Percentiles rank a stretch among this genome's conserved stretches.
Evolutionary conservation across 768 basidiomycete species (phyloP).

Genomic region (Pulveroboletus ravenelii): DNA sequence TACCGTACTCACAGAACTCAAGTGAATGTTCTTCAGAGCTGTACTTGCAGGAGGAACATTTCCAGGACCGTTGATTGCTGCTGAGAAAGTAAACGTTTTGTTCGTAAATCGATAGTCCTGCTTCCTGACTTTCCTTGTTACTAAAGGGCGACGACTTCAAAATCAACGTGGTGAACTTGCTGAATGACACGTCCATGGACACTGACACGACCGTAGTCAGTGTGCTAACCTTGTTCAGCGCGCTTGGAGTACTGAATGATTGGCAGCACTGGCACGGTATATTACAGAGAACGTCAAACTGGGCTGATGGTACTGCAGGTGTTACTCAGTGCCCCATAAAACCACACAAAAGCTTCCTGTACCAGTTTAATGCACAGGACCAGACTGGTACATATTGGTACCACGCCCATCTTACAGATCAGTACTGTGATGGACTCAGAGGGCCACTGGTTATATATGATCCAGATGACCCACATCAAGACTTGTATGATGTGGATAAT

Average conservation of each 20-base stretch:
- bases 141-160: conserved; percentile 35
- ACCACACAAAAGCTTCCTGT: conserved; percentile 15
- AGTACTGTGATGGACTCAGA: conserved; percentile 32
- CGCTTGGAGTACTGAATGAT: not conserved
- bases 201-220: conserved; percentile 48
- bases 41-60: conserved; percentile 40
- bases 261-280: conserved; percentile 56
- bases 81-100: conserved; percentile 29
- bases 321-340: conserved; percentile 34
- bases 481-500: conserved; percentile 42
- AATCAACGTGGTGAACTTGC: conserved; percentile 43
- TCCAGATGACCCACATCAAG: conserved; percentile 34
- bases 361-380: conserved; percentile 18
- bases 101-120: not conserved
- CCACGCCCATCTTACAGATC: conserved; percentile 35
- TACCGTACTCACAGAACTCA: not conserved
- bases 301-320: conserved; percentile 41
- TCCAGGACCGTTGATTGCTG: conserved; percentile 43
- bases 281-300: conserved; percentile 38
- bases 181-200: conserved; percentile 45
- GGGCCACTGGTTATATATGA: conserved; percentile 39
- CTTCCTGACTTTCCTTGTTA: not conserved
- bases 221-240: not conserved
- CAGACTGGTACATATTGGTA: conserved; percentile 34
- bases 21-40: conserved; percentile 22